Percentiles rank a stretch among this genome's conserved stretches.
These are phyloP conservation scores for Moricandia arvensis DNA, from an alignment of 345 rosid genomes.

Conservation along the genomic window DNA sequence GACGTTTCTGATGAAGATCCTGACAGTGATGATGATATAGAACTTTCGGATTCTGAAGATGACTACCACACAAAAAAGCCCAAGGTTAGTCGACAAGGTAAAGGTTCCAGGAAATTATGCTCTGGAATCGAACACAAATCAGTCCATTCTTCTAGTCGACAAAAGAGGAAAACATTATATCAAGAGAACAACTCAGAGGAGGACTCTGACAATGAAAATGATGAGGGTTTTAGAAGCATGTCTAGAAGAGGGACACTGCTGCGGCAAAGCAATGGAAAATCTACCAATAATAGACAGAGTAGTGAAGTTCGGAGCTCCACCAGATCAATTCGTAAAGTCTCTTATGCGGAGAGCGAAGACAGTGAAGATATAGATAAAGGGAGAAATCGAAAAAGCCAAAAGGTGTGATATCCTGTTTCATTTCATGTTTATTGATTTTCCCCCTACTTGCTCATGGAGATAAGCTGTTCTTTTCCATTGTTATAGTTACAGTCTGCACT, in stretches of 20 bases:
- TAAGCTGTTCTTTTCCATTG: neutral
- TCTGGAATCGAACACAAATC: conserved; percentile 52
- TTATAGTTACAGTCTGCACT: neutral
- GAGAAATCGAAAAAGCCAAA: conserved; percentile 66
- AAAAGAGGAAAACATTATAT: conserved; percentile 59
- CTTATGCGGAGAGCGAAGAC: conserved; percentile 98
- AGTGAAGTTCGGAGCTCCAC: conserved; percentile 84
- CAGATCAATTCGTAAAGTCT: conserved; percentile 89
- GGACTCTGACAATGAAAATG: conserved; percentile 62
- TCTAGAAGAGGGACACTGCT: conserved; percentile 59
- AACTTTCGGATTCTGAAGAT: conserved; percentile 68
- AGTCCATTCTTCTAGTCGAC: conserved; percentile 45
- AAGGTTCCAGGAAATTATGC: conserved; percentile 51
- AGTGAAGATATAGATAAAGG: conserved; percentile 89
- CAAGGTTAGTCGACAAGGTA: conserved; percentile 58
- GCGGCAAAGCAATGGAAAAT: conserved; percentile 59
- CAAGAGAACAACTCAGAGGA: conserved; percentile 71
- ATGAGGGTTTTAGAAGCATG: conserved; percentile 58
- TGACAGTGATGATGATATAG: conserved; percentile 61
- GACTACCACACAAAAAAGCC: conserved; percentile 56
- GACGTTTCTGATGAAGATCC: conserved; percentile 71
- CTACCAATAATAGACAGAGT: conserved; percentile 47
- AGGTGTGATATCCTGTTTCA: conserved; percentile 47
- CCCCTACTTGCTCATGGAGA: neutral
- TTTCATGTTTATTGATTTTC: conserved; percentile 9